Conservation (phyloP, 148 eudicot species). For the Amaranthus cruentus region DNA sequence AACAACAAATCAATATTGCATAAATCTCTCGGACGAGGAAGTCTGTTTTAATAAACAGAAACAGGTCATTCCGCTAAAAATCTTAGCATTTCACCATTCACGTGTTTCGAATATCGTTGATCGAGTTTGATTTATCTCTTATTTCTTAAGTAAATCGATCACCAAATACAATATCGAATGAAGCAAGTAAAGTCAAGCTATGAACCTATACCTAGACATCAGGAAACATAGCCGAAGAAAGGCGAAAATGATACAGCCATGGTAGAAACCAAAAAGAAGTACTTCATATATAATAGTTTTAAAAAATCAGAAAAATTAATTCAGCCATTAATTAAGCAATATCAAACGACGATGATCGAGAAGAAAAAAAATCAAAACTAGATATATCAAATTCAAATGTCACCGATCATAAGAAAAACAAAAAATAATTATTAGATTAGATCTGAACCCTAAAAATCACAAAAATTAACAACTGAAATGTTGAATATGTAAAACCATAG, state of each 20-base stretch:
- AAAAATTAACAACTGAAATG: neutral
- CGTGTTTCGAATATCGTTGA: no score
- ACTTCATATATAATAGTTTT: neutral
- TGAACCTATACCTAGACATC: neutral
- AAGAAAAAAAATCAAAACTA: neutral
- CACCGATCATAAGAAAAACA: neutral
- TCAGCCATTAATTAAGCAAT: neutral
- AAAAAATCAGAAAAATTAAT: neutral
- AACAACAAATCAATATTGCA: no score
- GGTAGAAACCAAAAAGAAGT: no score
- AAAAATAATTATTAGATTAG: neutral
- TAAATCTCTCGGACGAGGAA: no score
- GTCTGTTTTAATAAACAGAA: no score
- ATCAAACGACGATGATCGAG: neutral
- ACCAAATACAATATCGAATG: neutral
- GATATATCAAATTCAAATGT: neutral
- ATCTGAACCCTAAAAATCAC: neutral
- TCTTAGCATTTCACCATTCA: no score
- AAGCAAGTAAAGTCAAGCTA: neutral
- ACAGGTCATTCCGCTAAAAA: no score
- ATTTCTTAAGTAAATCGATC: no score
- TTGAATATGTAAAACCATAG: slow-evolving; percentile 2
- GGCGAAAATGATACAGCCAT: neutral
- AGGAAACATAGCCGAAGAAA: neutral
- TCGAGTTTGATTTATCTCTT: no score